Percentiles rank a stretch among this genome's conserved stretches.
These are phyloP conservation scores for Diaporthe humulicola DNA, from an alignment of 2,329 filamentous ascomycete species.

Conservation along the genomic window DNA sequence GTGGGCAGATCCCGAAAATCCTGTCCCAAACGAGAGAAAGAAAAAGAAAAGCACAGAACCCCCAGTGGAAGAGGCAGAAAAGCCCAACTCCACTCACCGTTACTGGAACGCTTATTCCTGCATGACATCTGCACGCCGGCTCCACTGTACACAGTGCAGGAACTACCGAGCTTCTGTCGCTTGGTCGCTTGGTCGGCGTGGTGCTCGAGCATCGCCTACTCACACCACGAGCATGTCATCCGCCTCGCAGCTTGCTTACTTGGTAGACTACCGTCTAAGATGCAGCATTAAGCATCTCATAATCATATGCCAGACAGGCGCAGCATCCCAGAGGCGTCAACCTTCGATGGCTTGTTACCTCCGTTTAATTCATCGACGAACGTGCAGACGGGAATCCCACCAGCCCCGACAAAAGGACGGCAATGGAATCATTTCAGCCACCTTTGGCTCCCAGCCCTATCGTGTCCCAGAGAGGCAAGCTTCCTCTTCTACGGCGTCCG, in stretches of 20 bases:
- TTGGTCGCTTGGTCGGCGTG: slow-evolving; percentile 3
- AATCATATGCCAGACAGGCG: slow-evolving; percentile 29
- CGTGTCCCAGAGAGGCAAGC: background rate
- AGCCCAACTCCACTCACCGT: slow-evolving; percentile 33
- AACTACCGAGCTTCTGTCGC: background rate
- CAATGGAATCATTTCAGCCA: slow-evolving; percentile 13
- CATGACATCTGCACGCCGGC: slow-evolving; percentile 35
- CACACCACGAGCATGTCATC: slow-evolving; percentile 19
- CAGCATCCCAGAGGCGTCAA: slow-evolving; percentile 17
- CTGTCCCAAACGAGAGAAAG: slow-evolving; percentile 22
- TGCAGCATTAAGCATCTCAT: slow-evolving; percentile 1
- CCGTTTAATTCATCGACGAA: background rate
- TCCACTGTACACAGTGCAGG: slow-evolving; percentile 35
- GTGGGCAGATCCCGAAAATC: slow-evolving; percentile 27
- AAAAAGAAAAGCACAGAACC: slow-evolving; percentile 22
- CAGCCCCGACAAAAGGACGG: background rate
- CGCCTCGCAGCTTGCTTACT: slow-evolving; percentile 14
- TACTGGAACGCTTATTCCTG: slow-evolving; percentile 34
- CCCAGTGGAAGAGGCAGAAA: background rate
- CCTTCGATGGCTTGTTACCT: slow-evolving; percentile 29
- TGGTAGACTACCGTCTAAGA: background rate
- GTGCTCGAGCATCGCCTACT: slow-evolving; percentile 20
- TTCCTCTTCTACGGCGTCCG: background rate
- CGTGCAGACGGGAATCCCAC: background rate
- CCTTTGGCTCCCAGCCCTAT: slow-evolving; percentile 10